These are phyloP conservation scores for Silene vulgaris DNA, from an alignment of 179 eudicot species.

Conservation along the genomic window DNA sequence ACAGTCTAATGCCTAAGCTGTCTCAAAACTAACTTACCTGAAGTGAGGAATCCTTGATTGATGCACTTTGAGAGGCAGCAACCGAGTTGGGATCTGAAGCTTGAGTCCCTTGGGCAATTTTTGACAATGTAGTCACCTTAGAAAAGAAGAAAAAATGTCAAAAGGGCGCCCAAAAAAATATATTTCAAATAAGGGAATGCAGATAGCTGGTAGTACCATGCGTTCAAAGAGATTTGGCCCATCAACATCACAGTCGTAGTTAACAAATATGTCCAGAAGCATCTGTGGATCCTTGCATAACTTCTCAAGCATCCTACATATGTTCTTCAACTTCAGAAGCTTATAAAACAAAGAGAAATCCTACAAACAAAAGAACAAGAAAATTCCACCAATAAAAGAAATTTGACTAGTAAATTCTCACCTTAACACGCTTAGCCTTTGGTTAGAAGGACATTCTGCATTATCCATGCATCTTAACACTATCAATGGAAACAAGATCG, in stretches of 20 bases:
- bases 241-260: conserved; percentile 90
- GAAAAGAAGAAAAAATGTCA: conserved; percentile 12
- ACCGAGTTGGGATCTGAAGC: conserved; percentile 71
- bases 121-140: conserved; percentile 72
- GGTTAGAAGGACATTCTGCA: conserved; percentile 57
- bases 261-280: conserved; percentile 93
- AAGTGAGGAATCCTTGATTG: conserved; percentile 80
- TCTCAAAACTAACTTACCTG: conserved; percentile 48
- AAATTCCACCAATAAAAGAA: conserved; percentile 5
- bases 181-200: neutral
- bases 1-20: conserved; percentile 5
- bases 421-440: conserved; percentile 75
- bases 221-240: conserved; percentile 92
- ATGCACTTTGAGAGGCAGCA: conserved; percentile 65
- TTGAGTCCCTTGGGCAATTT: conserved; percentile 86
- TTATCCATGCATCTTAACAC: conserved; percentile 77
- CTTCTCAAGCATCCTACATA: conserved; percentile 91
- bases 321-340: conserved; percentile 21
- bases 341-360: conserved; percentile 6
- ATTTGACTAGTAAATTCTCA: conserved; percentile 26
- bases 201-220: conserved; percentile 45
- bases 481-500: conserved; percentile 89
- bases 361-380: conserved; percentile 14
- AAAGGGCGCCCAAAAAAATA: neutral
- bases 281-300: conserved; percentile 87